Percentiles rank a stretch among this genome's conserved stretches.
Conservation (phyloP, 2,329 filamentous ascomycete species). For the Trichoderma atrobrunneum region DNA sequence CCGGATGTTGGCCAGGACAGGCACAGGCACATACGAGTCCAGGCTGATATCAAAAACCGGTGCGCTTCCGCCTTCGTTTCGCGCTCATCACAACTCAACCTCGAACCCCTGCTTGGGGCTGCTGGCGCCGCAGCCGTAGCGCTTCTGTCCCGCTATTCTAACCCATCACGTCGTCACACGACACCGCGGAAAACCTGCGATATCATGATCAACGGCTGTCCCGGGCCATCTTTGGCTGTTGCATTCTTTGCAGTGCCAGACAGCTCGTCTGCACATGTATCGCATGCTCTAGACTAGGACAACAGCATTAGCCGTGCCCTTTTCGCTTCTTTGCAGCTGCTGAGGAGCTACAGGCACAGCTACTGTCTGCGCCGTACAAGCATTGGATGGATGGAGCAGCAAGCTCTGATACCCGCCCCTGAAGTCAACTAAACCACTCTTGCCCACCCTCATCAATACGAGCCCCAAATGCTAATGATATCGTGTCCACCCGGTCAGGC, state of each 20-base stretch:
- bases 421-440: conserved; percentile 8
- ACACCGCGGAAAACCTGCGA: conserved; percentile 5
- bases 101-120: conserved; percentile 14
- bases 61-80: conserved; percentile 10
- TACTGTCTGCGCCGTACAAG: background rate
- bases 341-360: background rate
- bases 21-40: background rate
- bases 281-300: background rate
- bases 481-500: conserved; percentile 2
- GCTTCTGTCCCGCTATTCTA: conserved; percentile 19
- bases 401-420: conserved; percentile 8
- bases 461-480: conserved; percentile 4
- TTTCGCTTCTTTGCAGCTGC: background rate
- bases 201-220: conserved; percentile 11
- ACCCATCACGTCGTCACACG: conserved; percentile 20
- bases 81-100: conserved; percentile 16
- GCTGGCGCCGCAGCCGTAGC: conserved; percentile 19
- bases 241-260: background rate
- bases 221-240: background rate
- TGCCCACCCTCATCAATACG: conserved; percentile 16
- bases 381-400: background rate
- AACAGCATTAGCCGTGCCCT: background rate
- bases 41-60: conserved; percentile 10
- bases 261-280: background rate
- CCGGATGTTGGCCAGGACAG: background rate